Evolutionary conservation across 106 monocot species (phyloP).

Genomic region (Alisma plantagoaquatica): DNA sequence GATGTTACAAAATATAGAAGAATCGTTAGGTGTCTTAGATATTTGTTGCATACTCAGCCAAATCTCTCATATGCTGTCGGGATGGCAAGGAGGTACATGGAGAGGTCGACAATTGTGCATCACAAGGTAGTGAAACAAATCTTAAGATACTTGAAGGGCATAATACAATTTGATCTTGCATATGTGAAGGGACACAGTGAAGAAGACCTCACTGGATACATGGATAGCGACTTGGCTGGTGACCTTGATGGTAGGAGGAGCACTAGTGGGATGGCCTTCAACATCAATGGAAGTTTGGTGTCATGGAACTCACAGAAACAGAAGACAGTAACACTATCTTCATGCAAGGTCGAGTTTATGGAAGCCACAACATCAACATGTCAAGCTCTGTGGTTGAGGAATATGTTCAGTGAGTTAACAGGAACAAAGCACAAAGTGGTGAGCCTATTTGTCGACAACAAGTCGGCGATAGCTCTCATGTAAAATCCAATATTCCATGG

Average conservation of each 20-base stretch:
- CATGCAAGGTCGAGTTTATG: neutral
- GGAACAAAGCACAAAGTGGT: neutral
- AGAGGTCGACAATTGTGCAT: neutral
- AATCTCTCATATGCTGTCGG: no score
- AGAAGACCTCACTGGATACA: neutral
- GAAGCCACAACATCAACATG: neutral
- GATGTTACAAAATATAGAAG: no score
- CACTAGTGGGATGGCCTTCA: constrained; percentile 1
- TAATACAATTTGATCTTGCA: neutral
- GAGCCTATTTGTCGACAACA: neutral
- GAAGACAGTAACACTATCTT: constrained; percentile 4
- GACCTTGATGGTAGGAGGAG: constrained; percentile 6
- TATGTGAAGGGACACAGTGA: constrained; percentile 2
- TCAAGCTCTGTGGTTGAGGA: neutral
- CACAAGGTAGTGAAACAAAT: neutral
- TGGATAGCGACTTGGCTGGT: constrained; percentile 1
- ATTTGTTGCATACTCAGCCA: no score
- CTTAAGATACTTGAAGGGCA: neutral
- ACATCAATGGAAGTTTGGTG: neutral
- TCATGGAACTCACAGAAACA: constrained; percentile 7
- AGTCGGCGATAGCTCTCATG: neutral
- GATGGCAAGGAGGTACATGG: neutral
- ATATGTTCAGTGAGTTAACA: neutral
- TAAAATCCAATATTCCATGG: constrained; percentile 3
- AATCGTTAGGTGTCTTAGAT: no score